Base-by-base conservation (phyloP, 768 basidiomycete genomes). In the Serendipita vermifera region DNA sequence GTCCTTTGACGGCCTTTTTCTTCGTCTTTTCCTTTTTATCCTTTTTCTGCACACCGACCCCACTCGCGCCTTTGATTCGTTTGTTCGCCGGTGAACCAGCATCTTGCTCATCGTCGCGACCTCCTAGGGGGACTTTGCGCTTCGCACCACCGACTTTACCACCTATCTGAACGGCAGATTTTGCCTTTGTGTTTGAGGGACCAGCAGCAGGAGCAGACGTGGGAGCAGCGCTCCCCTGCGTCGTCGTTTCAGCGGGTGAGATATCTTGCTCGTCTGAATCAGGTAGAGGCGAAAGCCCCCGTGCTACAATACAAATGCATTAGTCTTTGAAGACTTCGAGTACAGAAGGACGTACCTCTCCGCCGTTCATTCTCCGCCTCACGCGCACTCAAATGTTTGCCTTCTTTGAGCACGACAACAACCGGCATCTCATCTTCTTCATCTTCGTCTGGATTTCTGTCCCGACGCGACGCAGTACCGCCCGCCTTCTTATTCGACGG, bases 331-430 rank as follows among this genome's bases (percentile, higher is more conserved):
- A n/a, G 36, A 38, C 11, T 17, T 38, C n/a, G 11, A 11, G 36
- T 38, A 11, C 36, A n/a, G 33, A 62, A 17, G n/a, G 24, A 62
- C 73, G 51, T 58, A 87, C 87, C 85, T 75, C 77, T 80, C 55
- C 87, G 77, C 55, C 75, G 74, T 62, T 86, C 75, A 64, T 87
- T 83, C 73, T 87, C 83, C 3, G 76, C 89, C 63, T 94, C 87
- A 55, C 76, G 70, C 59, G 77, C 82, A 1, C 79, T 80, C 38
- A 96, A 73, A 71, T 96, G 92, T 65, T 88, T 93, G 26, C 92
- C 91, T 61, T 84, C 79, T 64, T 79, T 88, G 61, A 96, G 66
- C 6, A 94, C 91, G 2, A 96, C 88, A 5, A 96, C 80, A 64
- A 88, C 87, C 2, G 91, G 91, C 61, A 77, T 82, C 67, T 93